These are phyloP conservation scores for Adiantum capillusveneris DNA, from an alignment of 75 land plant species.

Conservation along the genomic window DNA sequence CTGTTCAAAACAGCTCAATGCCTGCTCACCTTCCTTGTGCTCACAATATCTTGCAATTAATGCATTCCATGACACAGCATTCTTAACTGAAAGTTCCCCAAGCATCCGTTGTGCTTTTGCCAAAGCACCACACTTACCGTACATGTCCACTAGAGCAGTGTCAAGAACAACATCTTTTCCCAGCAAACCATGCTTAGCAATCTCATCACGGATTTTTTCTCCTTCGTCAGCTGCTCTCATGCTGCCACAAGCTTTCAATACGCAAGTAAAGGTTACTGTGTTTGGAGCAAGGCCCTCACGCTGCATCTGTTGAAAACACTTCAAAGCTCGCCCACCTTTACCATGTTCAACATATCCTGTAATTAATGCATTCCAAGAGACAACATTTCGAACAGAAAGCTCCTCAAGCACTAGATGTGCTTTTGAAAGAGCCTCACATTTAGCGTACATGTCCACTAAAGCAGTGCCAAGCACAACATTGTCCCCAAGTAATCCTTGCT, in stretches of 20 bases:
- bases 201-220: no score
- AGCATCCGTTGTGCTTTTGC: no score
- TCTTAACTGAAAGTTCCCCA: no score
- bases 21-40: no score
- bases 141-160: no score
- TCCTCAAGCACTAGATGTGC: conserved; percentile 45
- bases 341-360: conserved; percentile 6
- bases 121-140: no score
- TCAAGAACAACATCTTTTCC: no score
- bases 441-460: conserved; percentile 64
- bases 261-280: not conserved
- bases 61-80: no score
- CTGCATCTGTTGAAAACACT: not conserved
- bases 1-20: no score
- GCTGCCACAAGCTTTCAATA: no score
- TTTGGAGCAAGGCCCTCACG: not conserved
- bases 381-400: conserved; percentile 33
- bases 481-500: conserved; percentile 1
- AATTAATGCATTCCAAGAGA: conserved; percentile 8
- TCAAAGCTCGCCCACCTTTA: not conserved
- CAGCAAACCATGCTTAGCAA: no score
- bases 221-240: not conserved
- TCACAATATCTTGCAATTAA: no score
- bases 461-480: conserved; percentile 35
- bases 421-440: conserved; percentile 39